Base-by-base conservation (phyloP, 192 early-diverging fungal genomes). In the Obelidium mucronatum region DNA sequence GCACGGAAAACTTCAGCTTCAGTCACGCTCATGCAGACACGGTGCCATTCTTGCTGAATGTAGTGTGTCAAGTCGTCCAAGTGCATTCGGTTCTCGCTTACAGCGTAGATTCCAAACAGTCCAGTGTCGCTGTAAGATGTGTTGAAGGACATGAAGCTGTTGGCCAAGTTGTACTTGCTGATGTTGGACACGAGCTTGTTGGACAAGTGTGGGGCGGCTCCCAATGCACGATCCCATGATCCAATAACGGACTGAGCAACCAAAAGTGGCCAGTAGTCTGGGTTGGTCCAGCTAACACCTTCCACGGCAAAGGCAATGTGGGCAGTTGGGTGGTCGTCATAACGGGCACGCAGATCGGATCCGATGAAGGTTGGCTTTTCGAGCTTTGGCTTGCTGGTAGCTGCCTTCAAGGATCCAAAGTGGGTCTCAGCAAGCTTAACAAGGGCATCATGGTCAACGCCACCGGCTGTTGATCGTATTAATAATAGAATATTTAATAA, bases 131-230 rank as follows among this genome's bases (percentile, higher is more conserved):
- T 92, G 90, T 99, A 99, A 22, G 95, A 96, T 31, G 97, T 98
- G 89, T 99, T 98, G 90, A 99, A 99, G 61, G 96, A 93, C 94
- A 97, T 95, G 92, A 96, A 99, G 62, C 94, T 96, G 88, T 96
- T 99, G 79, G 96, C 97, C 67, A 99, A 87, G 59, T 75, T 42
- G 84, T 92, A 81, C 84, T 95, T 87, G 82, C 90, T 84, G 66
- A 98, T 85, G 55, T 93, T 86, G 80, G 91, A 86, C 53, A 97
- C 94, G 72, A 99, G 86, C 56, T 92, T 87, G 56, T 96, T 96
- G 53, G 91, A 92, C 68, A 93, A 85, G 84, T 97, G 92, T 68
- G 89, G 88, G 71, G 94, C 92, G 56, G 92, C 93, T 39, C 96
- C 96, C 58, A 98, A 85, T 31, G 94, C 92, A 72, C 96, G 92